Conservation (phyloP, 2,329 filamentous ascomycete genomes). For the Alternaria longipes region DNA sequence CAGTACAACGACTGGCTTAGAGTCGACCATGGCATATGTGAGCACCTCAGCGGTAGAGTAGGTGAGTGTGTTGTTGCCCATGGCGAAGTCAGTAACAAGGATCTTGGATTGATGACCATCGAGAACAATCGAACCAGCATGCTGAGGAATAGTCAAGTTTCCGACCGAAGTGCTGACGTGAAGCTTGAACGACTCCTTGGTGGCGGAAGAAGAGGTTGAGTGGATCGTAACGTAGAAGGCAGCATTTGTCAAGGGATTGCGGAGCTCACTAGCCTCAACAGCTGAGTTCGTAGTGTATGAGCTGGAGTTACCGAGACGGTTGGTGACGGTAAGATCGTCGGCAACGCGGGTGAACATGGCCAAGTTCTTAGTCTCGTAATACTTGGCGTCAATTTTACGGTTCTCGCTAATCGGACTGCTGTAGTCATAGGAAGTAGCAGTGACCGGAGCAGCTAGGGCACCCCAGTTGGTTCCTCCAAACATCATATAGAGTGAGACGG, state of each 20-base stretch:
- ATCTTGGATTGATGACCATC: slow-evolving; percentile 71
- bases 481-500: slow-evolving; percentile 71
- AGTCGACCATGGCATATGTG: slow-evolving; percentile 53
- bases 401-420: slow-evolving; percentile 69
- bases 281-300: slow-evolving; percentile 62
- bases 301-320: slow-evolving; percentile 60
- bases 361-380: slow-evolving; percentile 70
- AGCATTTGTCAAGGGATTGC: slow-evolving; percentile 66
- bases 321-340: slow-evolving; percentile 64
- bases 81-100: slow-evolving; percentile 66
- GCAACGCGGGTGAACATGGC: slow-evolving; percentile 68
- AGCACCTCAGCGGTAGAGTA: slow-evolving; percentile 65
- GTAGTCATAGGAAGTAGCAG: slow-evolving; percentile 71
- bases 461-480: slow-evolving; percentile 73
- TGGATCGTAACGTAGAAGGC: slow-evolving; percentile 70
- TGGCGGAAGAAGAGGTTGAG: slow-evolving; percentile 61
- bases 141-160: slow-evolving; percentile 63
- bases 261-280: slow-evolving; percentile 64
- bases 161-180: slow-evolving; percentile 66
- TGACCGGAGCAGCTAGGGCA: slow-evolving; percentile 65
- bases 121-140: slow-evolving; percentile 60
- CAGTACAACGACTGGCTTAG: slow-evolving; percentile 50
- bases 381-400: slow-evolving; percentile 66
- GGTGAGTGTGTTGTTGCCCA: slow-evolving; percentile 63
- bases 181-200: slow-evolving; percentile 64